phyloP scores from a whole-genome alignment of 2,329 filamentous ascomycete species.

The Colletotrichum tropicale region DNA sequence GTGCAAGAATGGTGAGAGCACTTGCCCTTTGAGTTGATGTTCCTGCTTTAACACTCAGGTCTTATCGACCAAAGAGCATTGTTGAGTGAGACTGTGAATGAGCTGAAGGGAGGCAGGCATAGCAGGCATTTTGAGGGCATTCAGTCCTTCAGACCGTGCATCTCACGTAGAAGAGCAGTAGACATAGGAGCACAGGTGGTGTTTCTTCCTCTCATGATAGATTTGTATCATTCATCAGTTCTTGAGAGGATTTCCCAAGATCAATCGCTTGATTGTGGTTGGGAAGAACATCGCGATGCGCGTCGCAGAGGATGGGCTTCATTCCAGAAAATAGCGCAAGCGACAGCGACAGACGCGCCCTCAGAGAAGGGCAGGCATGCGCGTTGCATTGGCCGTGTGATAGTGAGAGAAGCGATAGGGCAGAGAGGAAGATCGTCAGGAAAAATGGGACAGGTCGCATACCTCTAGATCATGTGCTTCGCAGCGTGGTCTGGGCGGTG shows the following conservation, averaged over 20 bases:
- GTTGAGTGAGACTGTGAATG: neutral
- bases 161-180: neutral
- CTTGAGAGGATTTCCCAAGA: neutral
- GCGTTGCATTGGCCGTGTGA: slow-evolving; percentile 4
- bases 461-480: slow-evolving; percentile 52
- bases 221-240: neutral
- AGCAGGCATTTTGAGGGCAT: neutral
- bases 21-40: neutral
- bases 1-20: neutral
- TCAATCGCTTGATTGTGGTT: slow-evolving; percentile 13
- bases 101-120: neutral
- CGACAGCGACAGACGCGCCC: neutral
- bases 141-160: neutral
- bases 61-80: neutral
- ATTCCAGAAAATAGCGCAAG: slow-evolving; percentile 4
- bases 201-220: neutral
- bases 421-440: slow-evolving; percentile 2
- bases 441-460: slow-evolving; percentile 30
- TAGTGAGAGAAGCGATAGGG: neutral
- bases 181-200: neutral
- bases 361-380: neutral
- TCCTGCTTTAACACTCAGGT: neutral
- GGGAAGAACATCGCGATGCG: neutral
- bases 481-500: slow-evolving; percentile 23
- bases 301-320: neutral